These are phyloP conservation scores for Paramarasmius palmivorus DNA, from an alignment of 1,284 basidiomycete species.

Conservation along the genomic window DNA sequence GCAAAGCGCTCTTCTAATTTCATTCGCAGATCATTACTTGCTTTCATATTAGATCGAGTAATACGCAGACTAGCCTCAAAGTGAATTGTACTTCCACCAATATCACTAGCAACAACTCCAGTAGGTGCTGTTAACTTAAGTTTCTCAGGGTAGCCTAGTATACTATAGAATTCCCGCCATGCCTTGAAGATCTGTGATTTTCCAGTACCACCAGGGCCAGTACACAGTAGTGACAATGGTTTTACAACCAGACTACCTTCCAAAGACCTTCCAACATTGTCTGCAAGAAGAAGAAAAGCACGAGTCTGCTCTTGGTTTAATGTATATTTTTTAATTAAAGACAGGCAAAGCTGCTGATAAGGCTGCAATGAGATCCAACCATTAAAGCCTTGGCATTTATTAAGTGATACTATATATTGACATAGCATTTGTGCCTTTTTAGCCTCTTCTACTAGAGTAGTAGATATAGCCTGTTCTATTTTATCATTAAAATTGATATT, in stretches of 20 bases:
- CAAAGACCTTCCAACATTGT: background rate
- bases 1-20: background rate
- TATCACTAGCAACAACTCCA: slow-evolving; percentile 8
- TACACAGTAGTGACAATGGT: background rate
- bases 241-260: too few relatives aligned
- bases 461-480: too few relatives aligned
- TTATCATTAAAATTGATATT: too few relatives aligned
- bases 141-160: background rate
- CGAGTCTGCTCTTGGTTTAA: background rate
- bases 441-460: too few relatives aligned
- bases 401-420: too few relatives aligned
- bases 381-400: too few relatives aligned
- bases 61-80: slow-evolving; percentile 2
- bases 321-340: background rate
- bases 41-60: background rate
- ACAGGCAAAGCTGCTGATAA: background rate
- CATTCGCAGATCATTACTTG: background rate
- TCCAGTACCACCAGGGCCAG: slow-evolving; percentile 8
- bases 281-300: background rate
- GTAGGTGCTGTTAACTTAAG: slow-evolving; percentile 3
- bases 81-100: slow-evolving; percentile 6
- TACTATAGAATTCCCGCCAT: slow-evolving; percentile 1
- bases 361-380: background rate
- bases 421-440: too few relatives aligned
- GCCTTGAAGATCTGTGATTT: slow-evolving; percentile 8